Percentiles rank a stretch among this genome's conserved stretches.
Evolutionary conservation across 495 filamentous ascomycete genomes (phyloP).

Genomic region (Aspergillus sclerotiicarbonarius): DNA sequence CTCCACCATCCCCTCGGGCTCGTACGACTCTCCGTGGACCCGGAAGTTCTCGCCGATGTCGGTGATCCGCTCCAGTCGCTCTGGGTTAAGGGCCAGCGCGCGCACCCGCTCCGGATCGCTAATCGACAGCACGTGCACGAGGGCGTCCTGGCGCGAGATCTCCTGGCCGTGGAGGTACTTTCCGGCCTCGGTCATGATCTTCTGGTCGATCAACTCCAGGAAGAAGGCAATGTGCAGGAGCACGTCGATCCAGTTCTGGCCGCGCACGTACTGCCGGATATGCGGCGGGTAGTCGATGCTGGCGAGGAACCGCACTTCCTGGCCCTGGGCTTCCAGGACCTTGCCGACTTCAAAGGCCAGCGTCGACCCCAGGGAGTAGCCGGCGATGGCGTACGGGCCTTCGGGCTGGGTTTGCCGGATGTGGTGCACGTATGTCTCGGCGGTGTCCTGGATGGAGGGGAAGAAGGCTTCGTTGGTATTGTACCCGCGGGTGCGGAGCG

Average conservation of each 20-base stretch:
- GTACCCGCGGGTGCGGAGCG: slow-evolving; percentile 54
- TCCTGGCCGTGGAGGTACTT: slow-evolving; percentile 10
- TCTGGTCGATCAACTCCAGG: slow-evolving; percentile 27
- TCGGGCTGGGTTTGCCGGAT: slow-evolving; percentile 47
- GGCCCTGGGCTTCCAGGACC: slow-evolving; percentile 33
- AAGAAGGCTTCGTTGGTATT: slow-evolving; percentile 40
- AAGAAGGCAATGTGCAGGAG: slow-evolving; percentile 51
- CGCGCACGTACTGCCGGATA: slow-evolving; percentile 50
- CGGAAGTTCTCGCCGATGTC: slow-evolving; percentile 43
- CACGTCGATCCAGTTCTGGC: slow-evolving; percentile 44
- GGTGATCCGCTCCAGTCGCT: slow-evolving; percentile 36
- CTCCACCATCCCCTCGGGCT: slow-evolving; percentile 40
- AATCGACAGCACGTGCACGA: not conserved
- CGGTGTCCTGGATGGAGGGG: slow-evolving; percentile 28
- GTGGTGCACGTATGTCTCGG: slow-evolving; percentile 39
- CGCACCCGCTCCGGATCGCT: slow-evolving; percentile 19
- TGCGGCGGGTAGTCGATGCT: slow-evolving; percentile 47
- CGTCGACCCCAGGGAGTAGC: slow-evolving; percentile 55
- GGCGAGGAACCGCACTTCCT: slow-evolving; percentile 29
- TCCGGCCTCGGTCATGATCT: slow-evolving; percentile 31
- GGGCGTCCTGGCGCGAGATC: slow-evolving; percentile 4
- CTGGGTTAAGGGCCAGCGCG: slow-evolving; percentile 38
- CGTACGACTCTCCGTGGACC: slow-evolving; percentile 48
- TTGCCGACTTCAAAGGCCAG: slow-evolving; percentile 56
- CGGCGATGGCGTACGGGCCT: slow-evolving; percentile 57